Conservation (phyloP, 768 basidiomycete species). For the Amanita molliuscula region DNA sequence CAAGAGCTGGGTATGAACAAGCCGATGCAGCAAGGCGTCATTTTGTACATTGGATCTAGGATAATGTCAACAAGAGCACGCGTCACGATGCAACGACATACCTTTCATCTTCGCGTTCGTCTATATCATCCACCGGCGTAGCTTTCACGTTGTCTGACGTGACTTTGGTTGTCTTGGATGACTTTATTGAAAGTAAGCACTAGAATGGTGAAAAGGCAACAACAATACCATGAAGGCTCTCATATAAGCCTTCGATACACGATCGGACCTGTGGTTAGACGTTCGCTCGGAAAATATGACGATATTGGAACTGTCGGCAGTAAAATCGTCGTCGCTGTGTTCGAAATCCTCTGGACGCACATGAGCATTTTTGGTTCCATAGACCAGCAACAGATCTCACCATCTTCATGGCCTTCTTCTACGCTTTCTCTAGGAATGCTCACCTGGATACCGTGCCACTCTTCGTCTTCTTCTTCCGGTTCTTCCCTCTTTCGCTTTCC, state of each 20-base stretch:
- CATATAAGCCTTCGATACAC: conserved; percentile 30
- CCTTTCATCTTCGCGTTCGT: conserved; percentile 49
- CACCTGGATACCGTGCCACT: conserved; percentile 27
- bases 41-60: conserved; percentile 68
- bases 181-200: conserved; percentile 31
- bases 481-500: conserved; percentile 13
- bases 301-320: conserved; percentile 31
- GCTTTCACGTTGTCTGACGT: conserved; percentile 21
- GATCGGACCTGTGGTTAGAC: conserved; percentile 11
- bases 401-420: conserved; percentile 8
- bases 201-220: background rate
- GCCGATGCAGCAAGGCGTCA: conserved; percentile 65
- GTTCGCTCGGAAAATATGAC: conserved; percentile 39
- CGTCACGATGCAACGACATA: conserved; percentile 10
- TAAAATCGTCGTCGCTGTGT: conserved; percentile 36
- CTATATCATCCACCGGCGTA: conserved; percentile 17
- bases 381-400: background rate
- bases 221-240: conserved; percentile 68
- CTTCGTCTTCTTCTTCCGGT: conserved; percentile 16
- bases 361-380: background rate
- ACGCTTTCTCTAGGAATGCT: conserved; percentile 9
- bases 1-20: conserved; percentile 72
- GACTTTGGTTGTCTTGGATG: conserved; percentile 65
- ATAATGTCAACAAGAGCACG: background rate
- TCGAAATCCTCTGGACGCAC: conserved; percentile 27